Conservation (phyloP, 306 rosid species). For the Trifolium repens region DNA sequence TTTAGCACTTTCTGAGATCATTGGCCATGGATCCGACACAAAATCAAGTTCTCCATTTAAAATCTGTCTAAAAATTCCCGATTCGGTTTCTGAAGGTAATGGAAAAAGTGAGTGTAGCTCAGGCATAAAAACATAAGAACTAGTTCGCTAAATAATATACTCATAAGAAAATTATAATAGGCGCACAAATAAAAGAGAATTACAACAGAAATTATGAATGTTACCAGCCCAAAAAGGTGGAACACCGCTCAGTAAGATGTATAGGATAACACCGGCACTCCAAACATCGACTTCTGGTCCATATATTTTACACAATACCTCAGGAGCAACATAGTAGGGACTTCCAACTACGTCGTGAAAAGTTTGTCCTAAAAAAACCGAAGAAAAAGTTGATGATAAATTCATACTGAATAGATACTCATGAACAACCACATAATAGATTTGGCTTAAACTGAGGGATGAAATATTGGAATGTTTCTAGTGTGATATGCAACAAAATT, state of each 20-base stretch:
- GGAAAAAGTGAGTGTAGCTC: slow-evolving; percentile 32
- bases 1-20: slow-evolving; percentile 78
- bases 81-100: slow-evolving; percentile 67
- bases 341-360: slow-evolving; percentile 85
- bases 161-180: slow-evolving; percentile 26
- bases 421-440: neutral
- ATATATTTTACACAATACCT: slow-evolving; percentile 73
- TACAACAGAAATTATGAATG: slow-evolving; percentile 35
- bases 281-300: slow-evolving; percentile 91
- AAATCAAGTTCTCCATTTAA: slow-evolving; percentile 73
- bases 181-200: slow-evolving; percentile 8
- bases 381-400: slow-evolving; percentile 24
- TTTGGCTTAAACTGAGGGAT: neutral
- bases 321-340: slow-evolving; percentile 91
- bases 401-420: neutral
- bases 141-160: slow-evolving; percentile 5
- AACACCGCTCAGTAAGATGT: slow-evolving; percentile 85
- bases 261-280: slow-evolving; percentile 96
- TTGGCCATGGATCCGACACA: slow-evolving; percentile 87
- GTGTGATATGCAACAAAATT: too few relatives aligned
- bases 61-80: slow-evolving; percentile 88
- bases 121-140: slow-evolving; percentile 14
- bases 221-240: slow-evolving; percentile 98
- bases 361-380: slow-evolving; percentile 61
- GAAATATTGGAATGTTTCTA: neutral